Evolutionary conservation across 768 basidiomycete species (phyloP).

Genomic region (Xerocomellus chrysenteron): DNA sequence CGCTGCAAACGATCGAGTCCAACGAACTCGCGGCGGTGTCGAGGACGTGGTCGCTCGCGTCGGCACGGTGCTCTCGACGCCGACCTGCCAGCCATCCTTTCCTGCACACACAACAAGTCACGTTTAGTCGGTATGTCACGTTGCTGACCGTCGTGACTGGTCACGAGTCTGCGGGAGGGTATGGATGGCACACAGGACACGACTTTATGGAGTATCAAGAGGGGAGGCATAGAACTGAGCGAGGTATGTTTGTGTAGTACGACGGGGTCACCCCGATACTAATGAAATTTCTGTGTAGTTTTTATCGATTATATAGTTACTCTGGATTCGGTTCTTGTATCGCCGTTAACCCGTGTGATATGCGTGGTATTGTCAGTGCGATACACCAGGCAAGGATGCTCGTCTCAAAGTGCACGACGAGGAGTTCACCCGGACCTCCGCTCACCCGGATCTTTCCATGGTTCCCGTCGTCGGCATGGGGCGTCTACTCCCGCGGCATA

Average conservation of each 20-base stretch:
- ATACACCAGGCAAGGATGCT: too few relatives aligned
- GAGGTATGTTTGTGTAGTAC: too few relatives aligned
- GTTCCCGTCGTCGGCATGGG: too few relatives aligned
- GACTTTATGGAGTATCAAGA: conserved; percentile 89
- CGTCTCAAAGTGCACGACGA: too few relatives aligned
- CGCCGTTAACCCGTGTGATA: conserved; percentile 73
- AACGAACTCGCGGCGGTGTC: conserved; percentile 74
- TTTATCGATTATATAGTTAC: conserved; percentile 71
- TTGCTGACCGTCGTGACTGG: conserved; percentile 79
- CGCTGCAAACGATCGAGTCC: too few relatives aligned
- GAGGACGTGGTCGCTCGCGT: conserved; percentile 69
- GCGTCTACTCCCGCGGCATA: too few relatives aligned
- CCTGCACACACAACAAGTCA: conserved; percentile 36
- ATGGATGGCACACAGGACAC: conserved; percentile 43
- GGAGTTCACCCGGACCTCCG: too few relatives aligned
- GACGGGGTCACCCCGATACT: too few relatives aligned
- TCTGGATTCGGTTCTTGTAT: conserved; percentile 86
- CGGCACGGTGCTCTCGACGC: conserved; percentile 78
- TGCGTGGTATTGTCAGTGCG: background rate
- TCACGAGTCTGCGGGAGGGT: conserved; percentile 55
- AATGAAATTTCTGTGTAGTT: too few relatives aligned
- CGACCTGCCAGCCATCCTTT: conserved; percentile 72
- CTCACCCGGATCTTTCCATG: too few relatives aligned
- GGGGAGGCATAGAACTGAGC: conserved; percentile 48
- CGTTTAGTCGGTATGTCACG: conserved; percentile 86